These are phyloP conservation scores for Penicillium sclerotigenum DNA, from an alignment of 2,329 filamentous ascomycete species.

Conservation along the genomic window DNA sequence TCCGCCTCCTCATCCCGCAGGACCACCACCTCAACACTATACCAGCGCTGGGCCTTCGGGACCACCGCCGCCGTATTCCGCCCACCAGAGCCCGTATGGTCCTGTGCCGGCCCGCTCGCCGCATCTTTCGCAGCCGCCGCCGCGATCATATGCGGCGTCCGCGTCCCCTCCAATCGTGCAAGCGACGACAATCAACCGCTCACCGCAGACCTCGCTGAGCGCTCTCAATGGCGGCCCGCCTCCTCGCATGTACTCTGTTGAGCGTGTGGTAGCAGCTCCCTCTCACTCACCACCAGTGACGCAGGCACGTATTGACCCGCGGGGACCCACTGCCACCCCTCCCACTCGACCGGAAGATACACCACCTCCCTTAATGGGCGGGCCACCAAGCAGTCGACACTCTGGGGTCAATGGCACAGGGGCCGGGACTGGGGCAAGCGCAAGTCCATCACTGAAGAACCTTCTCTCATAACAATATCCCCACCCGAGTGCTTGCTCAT, in stretches of 20 bases:
- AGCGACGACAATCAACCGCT: conserved; percentile 36
- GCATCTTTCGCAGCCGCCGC: conserved; percentile 32
- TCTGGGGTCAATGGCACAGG: conserved; percentile 28
- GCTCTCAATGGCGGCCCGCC: conserved; percentile 37
- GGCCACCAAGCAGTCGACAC: conserved; percentile 29
- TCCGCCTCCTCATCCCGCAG: conserved; percentile 32
- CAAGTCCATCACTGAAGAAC: conserved; percentile 72
- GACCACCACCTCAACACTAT: conserved; percentile 32
- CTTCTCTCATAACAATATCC: conserved; percentile 56
- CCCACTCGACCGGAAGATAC: conserved; percentile 32
- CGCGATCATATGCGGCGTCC: conserved; percentile 37
- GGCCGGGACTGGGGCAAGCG: conserved; percentile 61
- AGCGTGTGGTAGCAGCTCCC: conserved; percentile 35
- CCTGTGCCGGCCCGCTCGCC: conserved; percentile 36
- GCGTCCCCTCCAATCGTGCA: conserved; percentile 39
- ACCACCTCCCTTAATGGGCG: conserved; percentile 23
- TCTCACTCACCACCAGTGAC: conserved; percentile 37
- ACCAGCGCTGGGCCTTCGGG: conserved; percentile 35
- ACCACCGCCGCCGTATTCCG: conserved; percentile 34
- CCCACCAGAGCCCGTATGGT: conserved; percentile 40
- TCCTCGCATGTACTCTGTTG: conserved; percentile 37
- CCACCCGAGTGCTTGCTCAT: not conserved
- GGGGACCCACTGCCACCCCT: conserved; percentile 33
- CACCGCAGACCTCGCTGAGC: conserved; percentile 38
- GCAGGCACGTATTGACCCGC: conserved; percentile 35